Evolutionary conservation across 2,329 filamentous ascomycete species (phyloP), one percentile per base, ranked within the genome.

Genomic region (Colletotrichum sp.): DNA sequence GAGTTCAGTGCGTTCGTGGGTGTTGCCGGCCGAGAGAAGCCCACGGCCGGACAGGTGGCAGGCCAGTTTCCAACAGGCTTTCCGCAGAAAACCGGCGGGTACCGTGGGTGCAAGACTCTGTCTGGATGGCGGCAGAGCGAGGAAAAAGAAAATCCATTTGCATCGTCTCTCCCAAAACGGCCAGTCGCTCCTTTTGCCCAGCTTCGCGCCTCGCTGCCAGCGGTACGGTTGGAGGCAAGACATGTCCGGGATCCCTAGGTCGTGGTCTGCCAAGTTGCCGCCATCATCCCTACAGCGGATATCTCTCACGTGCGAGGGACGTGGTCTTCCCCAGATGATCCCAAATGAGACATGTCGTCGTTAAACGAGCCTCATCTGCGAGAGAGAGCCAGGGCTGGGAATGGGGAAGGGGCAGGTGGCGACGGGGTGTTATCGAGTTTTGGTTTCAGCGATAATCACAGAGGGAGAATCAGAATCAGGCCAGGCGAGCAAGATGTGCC

Each of bases 251-350:
- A 10, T 34, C 58, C 56, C 70, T 64, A 64, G 56, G 56, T 39
- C 25, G 27, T 25, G 16, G 69, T 68, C 43, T 56, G 56, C 28
- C 67, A 70, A 48, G 62, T 39, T 66, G 73, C 64, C 43, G 60
- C 56, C 73, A 73, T 69, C 62, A 75, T 73, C 56, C 73, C 70
- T 73, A 73, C 73, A 55, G 60, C 58, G 71, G 69, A 18, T 62
- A 67, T 68, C 16, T 48, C 62, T 75, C 69, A 60, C 69, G 62
- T 75, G 72, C 43, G 55, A 43, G 34, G 62, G 70, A 75, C 73
- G 28, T 75, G 73, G 73, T 73, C 56, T 75, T 75, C 73, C 73
- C 69, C 73, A 58, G 70, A 75, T 65, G 73, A 67, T 32, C 34
- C 52, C 58, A 56, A 68, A 67, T 73, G 70, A 75, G 73, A 75